Base-by-base conservation (phyloP, 2,329 filamentous ascomycete genomes). In the Neophaeococcomyces aloes region DNA sequence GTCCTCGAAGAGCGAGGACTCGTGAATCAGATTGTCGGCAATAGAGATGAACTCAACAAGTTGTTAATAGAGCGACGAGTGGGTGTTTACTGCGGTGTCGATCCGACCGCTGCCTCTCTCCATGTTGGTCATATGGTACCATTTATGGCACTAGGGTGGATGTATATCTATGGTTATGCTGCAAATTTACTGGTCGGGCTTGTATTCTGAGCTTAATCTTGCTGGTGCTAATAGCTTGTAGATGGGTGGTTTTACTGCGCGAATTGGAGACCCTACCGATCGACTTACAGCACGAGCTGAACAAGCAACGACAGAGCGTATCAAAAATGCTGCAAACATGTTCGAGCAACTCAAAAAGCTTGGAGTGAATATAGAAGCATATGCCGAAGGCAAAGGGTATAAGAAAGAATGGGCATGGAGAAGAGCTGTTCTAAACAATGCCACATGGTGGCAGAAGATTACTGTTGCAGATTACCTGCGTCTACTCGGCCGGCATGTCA, bases 361-460 rank as follows among this genome's bases (percentile, higher is more conserved):
- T 34, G 94, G 87, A 77, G 53, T 59, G 15, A 86, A 88, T 53
- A 83, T 88, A 25, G 78, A 86, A 36, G 55, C 56, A 0, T 74
- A 85, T 51, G 83, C 76, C 4, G 62, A 65, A 42, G 80, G 76
- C 51, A 78, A 82, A 57, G 80, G 81, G 3, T 83, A 79, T 57
- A 48, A 74, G 19, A 69, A 69, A 47, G 67, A 80, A 34, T 80
- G 74, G 70, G 71, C 76, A 3, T 85, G 83, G 68, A 76, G 70
- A 50, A 75, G 79, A 43, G 75, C 74, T 17, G 56, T 95, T 29
- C 61, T 79, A 21, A 93, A 94, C 65, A 98, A 98, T 62, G 82
- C 78, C 50, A 70, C 71, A 38, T 98, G 91, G 91, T 78, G 88
- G 67, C 76, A 82, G 52, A 76, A 74, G 30, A 65, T 85, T 33